A percentile compares a stretch with the other conserved stretches of the same genome.
These are phyloP conservation scores for Rhodotorula sp. DNA, from an alignment of 1,284 basidiomycete genomes.

Conservation along the genomic window DNA sequence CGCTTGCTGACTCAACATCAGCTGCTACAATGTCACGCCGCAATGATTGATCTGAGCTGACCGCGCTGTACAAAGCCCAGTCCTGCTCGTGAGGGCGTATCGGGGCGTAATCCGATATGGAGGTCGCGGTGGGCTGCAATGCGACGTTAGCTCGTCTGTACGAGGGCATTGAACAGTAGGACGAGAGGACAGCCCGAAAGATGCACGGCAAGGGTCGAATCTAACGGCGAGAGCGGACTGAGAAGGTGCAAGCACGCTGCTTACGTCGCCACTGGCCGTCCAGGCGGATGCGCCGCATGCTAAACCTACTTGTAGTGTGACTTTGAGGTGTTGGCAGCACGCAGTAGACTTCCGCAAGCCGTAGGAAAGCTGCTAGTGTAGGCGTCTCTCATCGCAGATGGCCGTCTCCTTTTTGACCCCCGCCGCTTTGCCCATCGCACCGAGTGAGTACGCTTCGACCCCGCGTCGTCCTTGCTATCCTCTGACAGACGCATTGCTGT, in stretches of 20 bases:
- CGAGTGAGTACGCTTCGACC: background rate
- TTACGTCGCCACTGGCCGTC: too few relatives aligned
- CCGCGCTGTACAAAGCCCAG: background rate
- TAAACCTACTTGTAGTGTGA: too few relatives aligned
- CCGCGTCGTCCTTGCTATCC: too few relatives aligned
- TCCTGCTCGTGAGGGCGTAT: background rate
- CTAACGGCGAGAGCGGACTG: background rate
- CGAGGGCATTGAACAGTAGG: background rate
- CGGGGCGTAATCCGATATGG: too few relatives aligned
- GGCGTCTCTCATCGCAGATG: too few relatives aligned
- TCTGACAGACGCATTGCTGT: too few relatives aligned
- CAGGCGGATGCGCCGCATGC: too few relatives aligned
- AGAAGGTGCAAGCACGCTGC: background rate
- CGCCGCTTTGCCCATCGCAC: constrained; percentile 21
- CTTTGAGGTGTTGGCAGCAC: too few relatives aligned
- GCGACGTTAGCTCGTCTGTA: background rate
- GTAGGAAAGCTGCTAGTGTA: too few relatives aligned
- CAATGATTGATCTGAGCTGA: background rate
- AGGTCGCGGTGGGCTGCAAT: background rate
- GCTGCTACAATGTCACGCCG: too few relatives aligned
- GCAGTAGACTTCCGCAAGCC: constrained; percentile 25
- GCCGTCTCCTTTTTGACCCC: background rate
- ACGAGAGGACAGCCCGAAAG: background rate
- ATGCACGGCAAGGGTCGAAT: background rate
- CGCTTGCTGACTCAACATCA: too few relatives aligned